Conservation (phyloP, 495 filamentous ascomycete species). For the Neurospora sp. region DNA sequence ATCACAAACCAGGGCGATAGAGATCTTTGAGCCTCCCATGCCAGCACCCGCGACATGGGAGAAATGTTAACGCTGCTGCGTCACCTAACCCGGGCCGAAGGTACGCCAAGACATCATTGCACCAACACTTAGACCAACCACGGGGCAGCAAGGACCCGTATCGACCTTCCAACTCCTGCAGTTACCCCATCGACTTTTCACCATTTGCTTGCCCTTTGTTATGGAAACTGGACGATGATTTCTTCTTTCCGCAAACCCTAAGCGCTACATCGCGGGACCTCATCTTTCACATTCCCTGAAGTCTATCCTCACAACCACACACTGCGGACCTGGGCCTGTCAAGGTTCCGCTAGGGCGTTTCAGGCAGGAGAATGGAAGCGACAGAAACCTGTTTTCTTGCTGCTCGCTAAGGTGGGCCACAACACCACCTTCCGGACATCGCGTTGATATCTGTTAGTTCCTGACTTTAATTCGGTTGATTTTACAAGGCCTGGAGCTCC, state of each 20-base stretch:
- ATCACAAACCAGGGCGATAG: neutral
- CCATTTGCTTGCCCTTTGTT: neutral
- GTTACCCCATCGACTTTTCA: neutral
- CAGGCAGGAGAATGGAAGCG: neutral
- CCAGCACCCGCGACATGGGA: neutral
- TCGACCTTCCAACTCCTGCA: neutral
- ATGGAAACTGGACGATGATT: neutral
- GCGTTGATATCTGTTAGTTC: neutral
- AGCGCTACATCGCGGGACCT: neutral
- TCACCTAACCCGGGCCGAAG: neutral
- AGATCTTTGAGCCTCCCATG: neutral
- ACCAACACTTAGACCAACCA: neutral
- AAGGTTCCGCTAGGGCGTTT: neutral
- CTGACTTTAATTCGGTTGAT: neutral
- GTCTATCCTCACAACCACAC: neutral
- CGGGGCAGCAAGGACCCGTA: neutral
- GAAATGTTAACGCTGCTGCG: neutral
- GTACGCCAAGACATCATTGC: neutral
- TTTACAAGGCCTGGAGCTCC: too few relatives aligned
- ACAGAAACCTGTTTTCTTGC: neutral
- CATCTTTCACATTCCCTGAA: neutral
- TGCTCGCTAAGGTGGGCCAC: neutral
- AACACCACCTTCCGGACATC: neutral
- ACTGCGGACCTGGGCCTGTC: neutral
- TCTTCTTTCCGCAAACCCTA: neutral